Evolutionary conservation across 2,329 filamentous ascomycete species (phyloP).

Genomic region (Endothia cerciana): DNA sequence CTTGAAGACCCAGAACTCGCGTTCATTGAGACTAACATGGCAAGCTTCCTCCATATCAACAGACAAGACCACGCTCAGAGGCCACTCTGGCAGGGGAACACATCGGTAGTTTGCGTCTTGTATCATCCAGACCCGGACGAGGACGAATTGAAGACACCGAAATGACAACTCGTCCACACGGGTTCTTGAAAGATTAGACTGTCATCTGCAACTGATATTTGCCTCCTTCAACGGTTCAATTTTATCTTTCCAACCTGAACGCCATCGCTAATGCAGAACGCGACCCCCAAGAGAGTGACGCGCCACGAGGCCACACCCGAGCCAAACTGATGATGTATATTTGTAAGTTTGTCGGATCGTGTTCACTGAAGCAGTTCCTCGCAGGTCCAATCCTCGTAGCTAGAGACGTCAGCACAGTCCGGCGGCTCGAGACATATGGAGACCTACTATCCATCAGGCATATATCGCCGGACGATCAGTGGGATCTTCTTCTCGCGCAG

Average conservation of each 20-base stretch:
- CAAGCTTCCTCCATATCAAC: background rate
- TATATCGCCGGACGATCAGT: conserved; percentile 89
- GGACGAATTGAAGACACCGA: background rate
- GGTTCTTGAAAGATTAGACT: background rate
- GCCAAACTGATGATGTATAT: conserved; percentile 9
- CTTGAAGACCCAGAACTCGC: background rate
- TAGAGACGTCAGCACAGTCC: conserved; percentile 40
- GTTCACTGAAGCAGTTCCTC: conserved; percentile 78
- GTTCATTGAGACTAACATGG: background rate
- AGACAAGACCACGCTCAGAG: background rate
- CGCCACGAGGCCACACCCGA: conserved; percentile 17
- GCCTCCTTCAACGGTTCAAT: background rate
- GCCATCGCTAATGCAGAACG: conserved; percentile 39
- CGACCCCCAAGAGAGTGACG: conserved; percentile 20
- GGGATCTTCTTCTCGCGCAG: conserved; percentile 98
- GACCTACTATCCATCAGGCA: conserved; percentile 93
- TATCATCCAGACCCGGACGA: background rate
- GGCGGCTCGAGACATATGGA: background rate
- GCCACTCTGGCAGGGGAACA: background rate
- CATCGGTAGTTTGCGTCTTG: background rate
- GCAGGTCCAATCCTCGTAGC: conserved; percentile 99
- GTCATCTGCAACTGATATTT: background rate
- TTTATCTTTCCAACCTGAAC: conserved; percentile 33
- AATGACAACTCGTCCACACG: background rate
- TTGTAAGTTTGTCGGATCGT: background rate